Conservation (phyloP, 768 basidiomycete species). For the Leccinum olivaceopallidum region DNA sequence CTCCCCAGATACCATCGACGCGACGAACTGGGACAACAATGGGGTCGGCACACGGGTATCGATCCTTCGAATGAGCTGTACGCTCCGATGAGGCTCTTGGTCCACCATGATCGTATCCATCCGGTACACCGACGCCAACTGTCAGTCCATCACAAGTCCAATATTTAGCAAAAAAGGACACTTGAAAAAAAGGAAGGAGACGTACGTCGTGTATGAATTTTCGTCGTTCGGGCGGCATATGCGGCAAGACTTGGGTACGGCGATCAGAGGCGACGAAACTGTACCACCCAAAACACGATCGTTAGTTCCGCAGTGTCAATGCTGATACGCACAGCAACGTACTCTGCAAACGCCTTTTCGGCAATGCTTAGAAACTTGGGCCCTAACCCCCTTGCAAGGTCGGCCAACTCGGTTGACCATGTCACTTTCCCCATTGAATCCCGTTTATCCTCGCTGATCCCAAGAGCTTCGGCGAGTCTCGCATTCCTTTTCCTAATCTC, state of each 20-base stretch:
- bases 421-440: constrained; percentile 41
- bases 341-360: constrained; percentile 84
- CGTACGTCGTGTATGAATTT: constrained; percentile 81
- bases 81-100: constrained; percentile 85
- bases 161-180: neutral
- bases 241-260: constrained; percentile 71
- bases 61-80: constrained; percentile 77
- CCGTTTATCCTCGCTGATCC: constrained; percentile 62
- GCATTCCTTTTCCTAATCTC: constrained; percentile 84
- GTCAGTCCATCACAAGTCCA: neutral
- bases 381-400: constrained; percentile 48
- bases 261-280: constrained; percentile 74
- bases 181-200: constrained; percentile 1
- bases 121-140: constrained; percentile 79
- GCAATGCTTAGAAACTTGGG: constrained; percentile 70
- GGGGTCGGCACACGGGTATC: constrained; percentile 81
- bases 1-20: constrained; percentile 33
- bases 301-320: neutral
- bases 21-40: constrained; percentile 53
- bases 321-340: constrained; percentile 18
- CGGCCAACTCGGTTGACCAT: constrained; percentile 64
- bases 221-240: constrained; percentile 76
- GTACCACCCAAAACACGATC: neutral
- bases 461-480: constrained; percentile 86
- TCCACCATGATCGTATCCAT: constrained; percentile 88